phyloP scores from a whole-genome alignment of 176 grass and related monocot species.

The Secale cereale region DNA sequence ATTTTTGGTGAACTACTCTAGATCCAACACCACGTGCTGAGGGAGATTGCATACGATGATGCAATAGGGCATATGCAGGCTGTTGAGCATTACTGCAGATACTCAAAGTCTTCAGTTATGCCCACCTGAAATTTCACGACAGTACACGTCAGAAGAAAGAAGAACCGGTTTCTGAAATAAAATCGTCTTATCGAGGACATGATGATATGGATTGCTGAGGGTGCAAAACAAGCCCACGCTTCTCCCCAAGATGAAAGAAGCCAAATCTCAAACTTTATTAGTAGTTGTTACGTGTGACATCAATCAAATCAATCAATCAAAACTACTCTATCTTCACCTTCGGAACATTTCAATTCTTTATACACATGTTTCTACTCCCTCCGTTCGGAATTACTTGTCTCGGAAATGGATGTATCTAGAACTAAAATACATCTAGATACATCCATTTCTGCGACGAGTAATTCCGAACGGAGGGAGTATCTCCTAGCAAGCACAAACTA shows the following conservation, averaged over 20 bases:
- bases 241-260: neutral
- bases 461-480: too few species aligned
- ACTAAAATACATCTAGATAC: too few species aligned
- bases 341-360: neutral
- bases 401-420: too few species aligned
- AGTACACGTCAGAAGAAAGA: neutral
- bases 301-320: neutral
- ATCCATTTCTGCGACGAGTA: too few species aligned
- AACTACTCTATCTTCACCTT: neutral
- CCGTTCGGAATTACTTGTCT: too few species aligned
- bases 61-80: neutral
- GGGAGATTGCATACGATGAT: neutral
- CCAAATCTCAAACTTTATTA: constrained; percentile 7
- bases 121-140: constrained; percentile 54
- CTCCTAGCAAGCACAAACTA: neutral
- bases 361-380: neutral
- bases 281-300: neutral
- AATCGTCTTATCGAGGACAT: neutral
- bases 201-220: neutral
- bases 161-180: neutral
- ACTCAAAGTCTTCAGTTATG: constrained; percentile 90
- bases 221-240: neutral
- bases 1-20: neutral
- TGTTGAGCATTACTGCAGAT: constrained; percentile 46
- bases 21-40: constrained; percentile 1